Evolutionary conservation across 2,329 filamentous ascomycete genomes (phyloP).

Genomic region (Paraconiothyrium sp.): DNA sequence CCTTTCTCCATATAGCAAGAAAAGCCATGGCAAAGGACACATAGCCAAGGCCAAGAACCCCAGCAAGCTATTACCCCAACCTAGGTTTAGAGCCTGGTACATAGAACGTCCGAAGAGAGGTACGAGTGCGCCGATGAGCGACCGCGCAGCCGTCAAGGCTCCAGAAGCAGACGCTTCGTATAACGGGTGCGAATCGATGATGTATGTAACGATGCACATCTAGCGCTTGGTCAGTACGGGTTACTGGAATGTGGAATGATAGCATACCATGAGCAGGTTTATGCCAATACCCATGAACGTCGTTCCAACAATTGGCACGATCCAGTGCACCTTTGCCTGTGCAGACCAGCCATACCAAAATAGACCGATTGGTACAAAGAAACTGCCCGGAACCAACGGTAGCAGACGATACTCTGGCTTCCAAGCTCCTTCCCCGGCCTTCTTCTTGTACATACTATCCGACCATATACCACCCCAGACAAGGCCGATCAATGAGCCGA

Average conservation of each 20-base stretch:
- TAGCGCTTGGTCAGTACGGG: conserved; percentile 9
- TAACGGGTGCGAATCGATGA: conserved; percentile 65
- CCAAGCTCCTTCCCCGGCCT: conserved; percentile 22
- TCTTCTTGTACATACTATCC: conserved; percentile 39
- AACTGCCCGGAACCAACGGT: conserved; percentile 35
- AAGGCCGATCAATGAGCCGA: conserved; percentile 46
- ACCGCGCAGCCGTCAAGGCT: conserved; percentile 64
- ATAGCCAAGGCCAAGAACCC: conserved; percentile 60
- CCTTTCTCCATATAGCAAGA: conserved; percentile 55
- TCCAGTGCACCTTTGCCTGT: conserved; percentile 34
- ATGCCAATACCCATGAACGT: conserved; percentile 23
- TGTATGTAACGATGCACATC: conserved; percentile 62
- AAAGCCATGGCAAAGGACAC: conserved; percentile 53
- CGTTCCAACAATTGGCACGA: conserved; percentile 38
- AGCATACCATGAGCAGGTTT: conserved; percentile 24
- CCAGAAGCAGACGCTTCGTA: conserved; percentile 62
- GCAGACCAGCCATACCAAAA: conserved; percentile 44
- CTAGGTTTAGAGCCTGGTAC: conserved; percentile 66
- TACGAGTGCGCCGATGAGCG: conserved; percentile 64
- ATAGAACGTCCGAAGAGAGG: conserved; percentile 67
- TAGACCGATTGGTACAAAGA: conserved; percentile 33
- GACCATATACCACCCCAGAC: conserved; percentile 39
- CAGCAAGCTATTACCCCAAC: conserved; percentile 66
- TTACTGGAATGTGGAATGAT: not conserved
- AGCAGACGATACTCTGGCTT: conserved; percentile 48